Percentiles rank a stretch among this genome's conserved stretches.
Conservation (phyloP, 2,329 filamentous ascomycete genomes). For the Colletotrichum echinochloae region DNA sequence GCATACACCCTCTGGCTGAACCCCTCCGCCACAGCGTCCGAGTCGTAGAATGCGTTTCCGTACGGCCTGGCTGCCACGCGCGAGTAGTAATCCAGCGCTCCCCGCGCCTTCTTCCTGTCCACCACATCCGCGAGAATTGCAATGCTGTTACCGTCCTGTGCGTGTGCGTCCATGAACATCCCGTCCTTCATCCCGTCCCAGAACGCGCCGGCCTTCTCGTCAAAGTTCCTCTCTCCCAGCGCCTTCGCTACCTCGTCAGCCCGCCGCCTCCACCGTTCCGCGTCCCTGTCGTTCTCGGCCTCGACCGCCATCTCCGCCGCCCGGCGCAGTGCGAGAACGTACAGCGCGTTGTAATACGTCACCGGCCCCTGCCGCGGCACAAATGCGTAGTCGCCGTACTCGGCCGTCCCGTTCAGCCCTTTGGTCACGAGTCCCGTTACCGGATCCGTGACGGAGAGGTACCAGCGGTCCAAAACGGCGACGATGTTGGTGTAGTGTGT, state of each 20-base stretch:
- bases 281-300: conserved; percentile 49
- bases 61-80: conserved; percentile 53
- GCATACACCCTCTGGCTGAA: conserved; percentile 62
- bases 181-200: conserved; percentile 53
- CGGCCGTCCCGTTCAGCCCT: conserved; percentile 46
- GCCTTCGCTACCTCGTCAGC: conserved; percentile 51
- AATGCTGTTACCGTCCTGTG: conserved; percentile 64
- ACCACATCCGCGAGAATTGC: conserved; percentile 55
- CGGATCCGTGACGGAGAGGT: conserved; percentile 55
- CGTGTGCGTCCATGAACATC: conserved; percentile 53
- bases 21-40: conserved; percentile 50
- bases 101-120: conserved; percentile 47
- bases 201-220: conserved; percentile 57
- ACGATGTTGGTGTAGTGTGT: conserved; percentile 56
- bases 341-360: conserved; percentile 66
- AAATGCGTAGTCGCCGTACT: conserved; percentile 65
- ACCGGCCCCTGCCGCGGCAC: conserved; percentile 59
- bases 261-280: conserved; percentile 54
- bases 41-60: conserved; percentile 66
- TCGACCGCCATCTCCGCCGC: conserved; percentile 56
- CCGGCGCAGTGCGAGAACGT: conserved; percentile 58
- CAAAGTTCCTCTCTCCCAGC: conserved; percentile 56
- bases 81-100: conserved; percentile 55
- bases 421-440: conserved; percentile 57
- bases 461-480: conserved; percentile 59